phyloP scores from a whole-genome alignment of 345 rosid species.

The Euphorbia lathyris region DNA sequence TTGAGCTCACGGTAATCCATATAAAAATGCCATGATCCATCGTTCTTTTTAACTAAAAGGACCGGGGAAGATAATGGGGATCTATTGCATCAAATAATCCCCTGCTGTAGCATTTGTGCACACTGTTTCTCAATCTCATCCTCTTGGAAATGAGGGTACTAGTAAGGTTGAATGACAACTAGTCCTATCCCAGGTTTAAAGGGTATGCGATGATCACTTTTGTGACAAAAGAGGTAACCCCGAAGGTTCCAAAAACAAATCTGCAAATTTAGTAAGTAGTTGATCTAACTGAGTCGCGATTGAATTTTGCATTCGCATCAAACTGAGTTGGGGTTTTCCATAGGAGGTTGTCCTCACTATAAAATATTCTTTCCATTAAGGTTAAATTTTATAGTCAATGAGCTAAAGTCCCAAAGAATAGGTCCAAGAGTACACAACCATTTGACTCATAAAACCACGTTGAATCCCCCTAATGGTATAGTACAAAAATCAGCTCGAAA shows the following conservation, averaged over 20 bases:
- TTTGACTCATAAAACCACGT: too few species aligned
- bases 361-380: too few species aligned
- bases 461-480: too few species aligned
- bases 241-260: not conserved
- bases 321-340: not conserved
- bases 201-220: not conserved
- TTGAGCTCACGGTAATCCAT: not conserved
- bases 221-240: not conserved
- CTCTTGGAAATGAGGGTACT: not conserved
- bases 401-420: too few species aligned
- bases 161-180: not conserved
- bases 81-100: not conserved
- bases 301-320: not conserved
- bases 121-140: not conserved
- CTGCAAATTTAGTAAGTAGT: not conserved
- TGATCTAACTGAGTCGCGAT: not conserved
- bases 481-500: too few species aligned
- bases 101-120: not conserved
- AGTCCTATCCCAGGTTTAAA: not conserved
- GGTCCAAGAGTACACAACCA: too few species aligned
- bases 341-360: not conserved
- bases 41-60: too few species aligned
- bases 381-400: too few species aligned
- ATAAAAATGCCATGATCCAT: not conserved
- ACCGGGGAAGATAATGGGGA: not conserved